Percentiles rank a stretch among this genome's conserved stretches.
Evolutionary conservation across 345 rosid genomes (phyloP).

Genomic region (Eucalyptus camaldulensis): DNA sequence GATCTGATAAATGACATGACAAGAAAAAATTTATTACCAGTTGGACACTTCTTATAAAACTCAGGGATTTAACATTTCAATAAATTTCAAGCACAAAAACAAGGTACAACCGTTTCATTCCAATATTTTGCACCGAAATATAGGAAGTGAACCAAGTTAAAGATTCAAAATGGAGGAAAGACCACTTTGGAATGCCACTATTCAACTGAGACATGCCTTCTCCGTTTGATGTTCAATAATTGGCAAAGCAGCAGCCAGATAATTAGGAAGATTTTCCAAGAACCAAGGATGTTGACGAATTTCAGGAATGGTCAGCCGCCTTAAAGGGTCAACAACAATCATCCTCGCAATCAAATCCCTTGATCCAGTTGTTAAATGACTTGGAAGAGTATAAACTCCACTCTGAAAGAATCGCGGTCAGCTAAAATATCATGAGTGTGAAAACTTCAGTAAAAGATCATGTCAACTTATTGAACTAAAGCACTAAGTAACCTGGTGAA

Average conservation of each 20-base stretch:
- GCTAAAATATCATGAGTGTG: neutral
- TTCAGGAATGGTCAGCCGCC: slow-evolving; percentile 82
- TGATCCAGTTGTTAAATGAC: slow-evolving; percentile 84
- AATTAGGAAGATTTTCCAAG: slow-evolving; percentile 72
- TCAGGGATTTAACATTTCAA: neutral
- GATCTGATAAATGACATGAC: neutral
- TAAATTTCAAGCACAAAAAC: neutral
- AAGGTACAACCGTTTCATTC: neutral
- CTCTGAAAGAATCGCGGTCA: slow-evolving; percentile 19
- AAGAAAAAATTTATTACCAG: neutral
- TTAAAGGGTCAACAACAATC: slow-evolving; percentile 91
- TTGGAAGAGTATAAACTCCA: slow-evolving; percentile 92
- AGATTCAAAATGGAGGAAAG: neutral
- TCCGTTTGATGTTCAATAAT: slow-evolving; percentile 69
- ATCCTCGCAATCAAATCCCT: slow-evolving; percentile 90
- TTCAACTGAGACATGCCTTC: slow-evolving; percentile 32
- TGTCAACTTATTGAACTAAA: neutral
- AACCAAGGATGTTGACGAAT: slow-evolving; percentile 94
- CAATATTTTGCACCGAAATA: neutral
- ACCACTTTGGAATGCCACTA: neutral
- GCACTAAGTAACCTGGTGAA: neutral
- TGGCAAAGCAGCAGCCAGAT: slow-evolving; percentile 83
- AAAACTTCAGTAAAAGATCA: neutral
- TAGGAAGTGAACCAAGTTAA: neutral
- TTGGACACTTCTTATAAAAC: neutral